Evolutionary conservation across 805 yeast species (phyloP).

Genomic region (Pichia californica): DNA sequence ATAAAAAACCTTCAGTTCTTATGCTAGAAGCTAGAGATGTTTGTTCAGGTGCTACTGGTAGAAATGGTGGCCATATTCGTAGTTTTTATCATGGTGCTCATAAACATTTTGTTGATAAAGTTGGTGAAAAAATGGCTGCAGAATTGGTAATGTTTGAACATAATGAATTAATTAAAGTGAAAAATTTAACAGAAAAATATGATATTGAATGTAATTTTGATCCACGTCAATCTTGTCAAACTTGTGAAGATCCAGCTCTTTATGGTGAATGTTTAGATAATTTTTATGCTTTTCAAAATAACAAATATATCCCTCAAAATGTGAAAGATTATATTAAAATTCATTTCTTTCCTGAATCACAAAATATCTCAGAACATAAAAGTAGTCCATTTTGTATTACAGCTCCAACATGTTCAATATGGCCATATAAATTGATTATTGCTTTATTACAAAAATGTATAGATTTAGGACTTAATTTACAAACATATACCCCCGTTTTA

Average conservation of each 20-base stretch:
- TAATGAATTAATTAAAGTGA: slow-evolving; percentile 26
- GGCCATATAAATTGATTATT: slow-evolving; percentile 39
- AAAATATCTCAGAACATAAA: slow-evolving; percentile 23
- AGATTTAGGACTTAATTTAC: slow-evolving; percentile 32
- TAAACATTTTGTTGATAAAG: slow-evolving; percentile 12
- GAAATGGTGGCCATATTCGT: slow-evolving; percentile 45
- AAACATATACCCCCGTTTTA: slow-evolving; percentile 33
- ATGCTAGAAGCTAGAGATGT: slow-evolving; percentile 36
- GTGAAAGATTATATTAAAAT: slow-evolving; percentile 28
- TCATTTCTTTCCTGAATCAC: slow-evolving; percentile 27
- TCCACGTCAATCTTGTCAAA: slow-evolving; percentile 31
- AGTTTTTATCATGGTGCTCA: slow-evolving; percentile 27
- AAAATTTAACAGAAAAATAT: slow-evolving; percentile 28
- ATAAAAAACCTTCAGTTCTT: slow-evolving; percentile 5
- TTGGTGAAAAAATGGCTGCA: slow-evolving; percentile 28
- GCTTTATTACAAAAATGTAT: slow-evolving; percentile 30
- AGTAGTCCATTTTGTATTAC: slow-evolving; percentile 27
- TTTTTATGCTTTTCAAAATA: slow-evolving; percentile 21
- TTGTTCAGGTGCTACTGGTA: slow-evolving; percentile 38
- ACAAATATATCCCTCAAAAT: slow-evolving; percentile 24
- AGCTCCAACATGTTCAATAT: slow-evolving; percentile 38
- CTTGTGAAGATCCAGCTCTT: slow-evolving; percentile 20
- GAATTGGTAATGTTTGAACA: slow-evolving; percentile 33
- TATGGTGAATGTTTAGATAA: slow-evolving; percentile 15
- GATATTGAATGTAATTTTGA: slow-evolving; percentile 34